Evolutionary conservation across 192 early-diverging fungal species (phyloP).

Genomic region (Coemansia brasiliensis): DNA sequence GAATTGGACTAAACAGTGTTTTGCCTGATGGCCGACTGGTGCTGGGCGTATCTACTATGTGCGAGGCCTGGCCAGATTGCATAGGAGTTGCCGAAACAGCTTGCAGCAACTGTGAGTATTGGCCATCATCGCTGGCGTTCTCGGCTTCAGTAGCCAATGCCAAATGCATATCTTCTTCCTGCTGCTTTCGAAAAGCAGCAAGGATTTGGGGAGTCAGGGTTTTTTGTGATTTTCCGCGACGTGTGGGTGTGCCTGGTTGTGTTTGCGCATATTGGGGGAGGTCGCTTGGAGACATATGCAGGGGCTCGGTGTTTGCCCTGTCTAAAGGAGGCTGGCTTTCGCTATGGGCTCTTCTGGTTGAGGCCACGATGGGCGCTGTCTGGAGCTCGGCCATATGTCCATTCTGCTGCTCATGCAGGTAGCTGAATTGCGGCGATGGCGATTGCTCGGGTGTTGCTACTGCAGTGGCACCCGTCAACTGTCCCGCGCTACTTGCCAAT

Average conservation of each 20-base stretch:
- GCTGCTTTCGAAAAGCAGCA: conserved; percentile 32
- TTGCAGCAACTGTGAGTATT: too few relatives aligned
- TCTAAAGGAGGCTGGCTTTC: neutral
- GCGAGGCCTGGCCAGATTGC: too few relatives aligned
- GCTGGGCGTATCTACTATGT: conserved; percentile 5
- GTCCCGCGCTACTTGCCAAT: conserved; percentile 15
- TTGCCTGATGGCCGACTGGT: conserved; percentile 7
- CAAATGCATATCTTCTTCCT: conserved; percentile 13
- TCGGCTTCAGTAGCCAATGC: too few relatives aligned
- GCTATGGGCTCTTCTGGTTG: neutral
- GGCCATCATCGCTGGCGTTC: too few relatives aligned
- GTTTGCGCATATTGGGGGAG: conserved; percentile 10
- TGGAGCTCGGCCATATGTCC: neutral
- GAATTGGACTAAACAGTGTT: conserved; percentile 7
- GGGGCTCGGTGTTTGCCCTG: conserved; percentile 48
- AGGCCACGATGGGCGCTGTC: neutral
- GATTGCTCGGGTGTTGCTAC: conserved; percentile 46
- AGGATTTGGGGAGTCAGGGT: conserved; percentile 50
- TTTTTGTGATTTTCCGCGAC: conserved; percentile 39
- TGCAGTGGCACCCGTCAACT: conserved; percentile 35
- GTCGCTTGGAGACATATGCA: conserved; percentile 8
- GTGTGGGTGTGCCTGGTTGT: conserved; percentile 31
- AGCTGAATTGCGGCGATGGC: conserved; percentile 6
- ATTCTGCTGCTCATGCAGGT: neutral
- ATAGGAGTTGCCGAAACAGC: too few relatives aligned